These are phyloP conservation scores for Cryptomeria japonica DNA, from an alignment of 75 land plant genomes.

Conservation along the genomic window DNA sequence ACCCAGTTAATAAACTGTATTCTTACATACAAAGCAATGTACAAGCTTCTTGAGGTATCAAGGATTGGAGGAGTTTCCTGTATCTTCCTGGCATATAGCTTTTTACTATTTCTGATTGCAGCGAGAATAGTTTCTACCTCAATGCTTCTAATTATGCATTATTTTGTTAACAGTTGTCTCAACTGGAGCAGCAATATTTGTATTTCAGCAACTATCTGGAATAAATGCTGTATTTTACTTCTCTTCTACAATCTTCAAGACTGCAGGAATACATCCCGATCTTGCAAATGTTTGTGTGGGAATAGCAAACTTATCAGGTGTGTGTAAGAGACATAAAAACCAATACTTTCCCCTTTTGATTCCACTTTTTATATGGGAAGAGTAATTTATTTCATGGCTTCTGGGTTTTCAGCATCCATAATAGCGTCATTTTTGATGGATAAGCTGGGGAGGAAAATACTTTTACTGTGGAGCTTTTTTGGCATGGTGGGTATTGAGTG, in stretches of 20 bases:
- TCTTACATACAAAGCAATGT: not conserved
- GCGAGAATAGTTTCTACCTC: not conserved
- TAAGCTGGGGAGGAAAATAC: slow-evolving; percentile 73
- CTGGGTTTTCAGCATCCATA: slow-evolving; percentile 57
- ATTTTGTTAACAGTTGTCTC: slow-evolving; percentile 71
- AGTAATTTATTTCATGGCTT: not conserved
- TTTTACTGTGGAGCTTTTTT: slow-evolving; percentile 75
- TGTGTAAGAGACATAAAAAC: not conserved
- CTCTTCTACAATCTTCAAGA: slow-evolving; percentile 78
- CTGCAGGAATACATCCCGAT: slow-evolving; percentile 75
- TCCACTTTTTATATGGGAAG: not conserved
- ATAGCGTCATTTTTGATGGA: slow-evolving; percentile 86
- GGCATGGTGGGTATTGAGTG: slow-evolving; percentile 66
- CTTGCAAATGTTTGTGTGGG: slow-evolving; percentile 83
- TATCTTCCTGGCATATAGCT: not conserved
- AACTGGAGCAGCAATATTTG: slow-evolving; percentile 79
- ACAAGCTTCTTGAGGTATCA: not conserved
- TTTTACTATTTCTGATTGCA: not conserved
- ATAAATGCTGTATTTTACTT: slow-evolving; percentile 94
- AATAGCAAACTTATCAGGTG: slow-evolving; percentile 74
- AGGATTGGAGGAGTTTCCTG: not conserved
- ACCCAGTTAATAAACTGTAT: not conserved
- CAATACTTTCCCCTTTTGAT: not conserved
- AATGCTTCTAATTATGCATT: not conserved
- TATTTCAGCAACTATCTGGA: slow-evolving; percentile 94